Conservation (phyloP, 176 grass and related monocot genomes). For the Musa beccarii region DNA sequence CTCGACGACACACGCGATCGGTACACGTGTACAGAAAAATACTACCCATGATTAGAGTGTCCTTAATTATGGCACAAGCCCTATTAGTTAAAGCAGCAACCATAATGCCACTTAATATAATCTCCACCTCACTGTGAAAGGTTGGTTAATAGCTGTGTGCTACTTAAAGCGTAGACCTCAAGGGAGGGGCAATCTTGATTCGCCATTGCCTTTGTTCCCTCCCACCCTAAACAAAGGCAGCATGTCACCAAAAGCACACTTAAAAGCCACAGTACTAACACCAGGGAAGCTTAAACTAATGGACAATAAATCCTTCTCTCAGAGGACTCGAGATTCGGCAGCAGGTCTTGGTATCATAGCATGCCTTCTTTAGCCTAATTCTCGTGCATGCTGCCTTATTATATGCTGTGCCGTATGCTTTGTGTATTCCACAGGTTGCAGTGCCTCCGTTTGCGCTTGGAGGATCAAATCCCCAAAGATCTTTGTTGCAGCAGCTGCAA, state of each 20-base stretch:
- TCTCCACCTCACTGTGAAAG: neutral
- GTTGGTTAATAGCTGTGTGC: neutral
- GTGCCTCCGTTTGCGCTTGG: neutral
- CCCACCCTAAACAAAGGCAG: conserved; percentile 22
- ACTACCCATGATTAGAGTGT: neutral
- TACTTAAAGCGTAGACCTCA: conserved; percentile 1
- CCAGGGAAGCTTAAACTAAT: conserved; percentile 29
- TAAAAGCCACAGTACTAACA: conserved; percentile 21
- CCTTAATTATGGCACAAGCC: neutral
- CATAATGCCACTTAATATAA: neutral
- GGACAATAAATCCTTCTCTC: conserved; percentile 34
- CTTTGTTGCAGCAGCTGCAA: no score
- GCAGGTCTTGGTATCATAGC: conserved; percentile 20
- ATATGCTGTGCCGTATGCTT: neutral
- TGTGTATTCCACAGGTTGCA: neutral
- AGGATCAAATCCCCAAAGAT: neutral
- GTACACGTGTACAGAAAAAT: neutral
- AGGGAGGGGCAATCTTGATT: neutral
- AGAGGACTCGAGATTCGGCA: conserved; percentile 30
- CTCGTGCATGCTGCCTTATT: neutral
- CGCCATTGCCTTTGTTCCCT: neutral
- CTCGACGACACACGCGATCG: no score
- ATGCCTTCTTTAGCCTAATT: conserved; percentile 7
- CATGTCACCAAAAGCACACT: conserved; percentile 16
- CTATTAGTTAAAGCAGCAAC: neutral